These are phyloP conservation scores for Saksenaea oblongispora DNA, from an alignment of 371 early-diverging fungal genomes.

Conservation along the genomic window DNA sequence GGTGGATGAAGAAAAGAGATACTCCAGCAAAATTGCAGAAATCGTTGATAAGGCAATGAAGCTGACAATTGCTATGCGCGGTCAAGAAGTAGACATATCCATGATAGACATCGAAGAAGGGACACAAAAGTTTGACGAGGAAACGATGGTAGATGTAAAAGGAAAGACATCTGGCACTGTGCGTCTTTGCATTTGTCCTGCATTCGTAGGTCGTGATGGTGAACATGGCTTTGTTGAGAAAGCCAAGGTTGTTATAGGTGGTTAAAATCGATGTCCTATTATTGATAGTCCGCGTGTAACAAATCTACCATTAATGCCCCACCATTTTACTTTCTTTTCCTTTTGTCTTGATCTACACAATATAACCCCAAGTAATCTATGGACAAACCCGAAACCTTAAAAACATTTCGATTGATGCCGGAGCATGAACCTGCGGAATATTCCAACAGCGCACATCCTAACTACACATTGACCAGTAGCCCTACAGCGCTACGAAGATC, in stretches of 20 bases:
- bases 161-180: constrained; percentile 25
- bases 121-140: constrained; percentile 37
- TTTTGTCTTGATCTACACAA: background rate
- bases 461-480: background rate
- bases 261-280: constrained; percentile 11
- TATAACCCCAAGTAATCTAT: background rate
- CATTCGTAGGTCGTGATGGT: constrained; percentile 30
- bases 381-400: background rate
- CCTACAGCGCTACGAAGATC: background rate
- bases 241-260: constrained; percentile 44
- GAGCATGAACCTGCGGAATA: background rate
- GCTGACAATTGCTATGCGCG: constrained; percentile 57
- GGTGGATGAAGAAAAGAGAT: constrained; percentile 25
- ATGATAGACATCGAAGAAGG: constrained; percentile 50
- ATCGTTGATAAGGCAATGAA: constrained; percentile 58
- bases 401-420: background rate
- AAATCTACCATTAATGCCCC: background rate
- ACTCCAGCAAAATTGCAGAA: constrained; percentile 47
- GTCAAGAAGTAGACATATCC: constrained; percentile 56
- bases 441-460: background rate
- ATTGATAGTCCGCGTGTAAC: background rate
- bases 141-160: constrained; percentile 26
- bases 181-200: constrained; percentile 31
- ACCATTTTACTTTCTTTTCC: constrained; percentile 5
- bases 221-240: constrained; percentile 45